Conservation (phyloP, 495 filamentous ascomycete genomes). For the Tuber aestivum region DNA sequence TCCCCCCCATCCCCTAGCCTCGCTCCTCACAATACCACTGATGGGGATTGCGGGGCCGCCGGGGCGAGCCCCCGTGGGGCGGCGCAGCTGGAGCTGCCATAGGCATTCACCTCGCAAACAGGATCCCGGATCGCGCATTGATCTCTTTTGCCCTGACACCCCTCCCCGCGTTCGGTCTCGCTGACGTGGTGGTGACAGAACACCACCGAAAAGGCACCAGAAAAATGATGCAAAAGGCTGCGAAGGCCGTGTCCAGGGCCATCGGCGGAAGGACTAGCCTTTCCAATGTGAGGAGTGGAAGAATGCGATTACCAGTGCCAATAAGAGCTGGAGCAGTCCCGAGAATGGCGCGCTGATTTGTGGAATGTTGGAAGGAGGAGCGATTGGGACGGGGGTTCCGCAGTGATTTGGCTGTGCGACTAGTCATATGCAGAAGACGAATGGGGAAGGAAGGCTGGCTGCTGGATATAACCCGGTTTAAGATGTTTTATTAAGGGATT, state of each 20-base stretch:
- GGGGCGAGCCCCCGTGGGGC: conserved; percentile 34
- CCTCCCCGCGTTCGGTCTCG: conserved; percentile 12
- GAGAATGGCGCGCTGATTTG: too few species aligned
- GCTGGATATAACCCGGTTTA: too few species aligned
- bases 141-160: conserved; percentile 20
- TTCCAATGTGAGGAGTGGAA: neutral
- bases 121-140: conserved; percentile 27
- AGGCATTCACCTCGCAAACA: conserved; percentile 19
- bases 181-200: conserved; percentile 27
- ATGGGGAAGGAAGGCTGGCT: too few species aligned
- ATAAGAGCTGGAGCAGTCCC: neutral
- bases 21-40: neutral
- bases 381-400: too few species aligned
- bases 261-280: conserved; percentile 5
- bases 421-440: too few species aligned
- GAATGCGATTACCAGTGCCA: neutral
- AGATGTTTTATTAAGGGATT: too few species aligned
- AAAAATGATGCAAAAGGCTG: conserved; percentile 21
- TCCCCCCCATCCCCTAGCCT: too few species aligned
- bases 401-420: too few species aligned
- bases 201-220: conserved; percentile 24
- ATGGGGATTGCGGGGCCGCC: conserved; percentile 4
- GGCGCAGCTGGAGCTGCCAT: too few species aligned
- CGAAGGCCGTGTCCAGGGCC: conserved; percentile 8
- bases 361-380: too few species aligned